A percentile compares a stretch with the other conserved stretches of the same genome.
Evolutionary conservation across 805 yeast genomes (phyloP).

Genomic region (Candida pseudofarinosa): DNA sequence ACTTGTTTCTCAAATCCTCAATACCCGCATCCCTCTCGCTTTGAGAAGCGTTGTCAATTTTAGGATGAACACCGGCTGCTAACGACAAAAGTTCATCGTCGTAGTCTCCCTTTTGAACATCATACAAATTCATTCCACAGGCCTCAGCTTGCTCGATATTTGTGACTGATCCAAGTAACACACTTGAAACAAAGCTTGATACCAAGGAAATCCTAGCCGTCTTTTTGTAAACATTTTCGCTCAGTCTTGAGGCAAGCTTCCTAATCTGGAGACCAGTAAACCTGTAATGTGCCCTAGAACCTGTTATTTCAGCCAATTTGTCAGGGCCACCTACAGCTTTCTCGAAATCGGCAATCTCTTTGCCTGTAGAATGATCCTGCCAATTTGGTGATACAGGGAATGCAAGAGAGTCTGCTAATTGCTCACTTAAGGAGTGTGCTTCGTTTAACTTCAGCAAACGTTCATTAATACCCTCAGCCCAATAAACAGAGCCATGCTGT

Average conservation of each 20-base stretch:
- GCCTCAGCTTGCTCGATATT: conserved; percentile 80
- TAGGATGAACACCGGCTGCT: conserved; percentile 49
- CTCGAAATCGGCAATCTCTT: conserved; percentile 63
- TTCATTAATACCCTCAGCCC: conserved; percentile 51
- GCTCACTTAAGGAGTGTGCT: conserved; percentile 38
- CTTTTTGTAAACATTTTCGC: conserved; percentile 47
- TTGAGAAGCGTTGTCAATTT: conserved; percentile 32
- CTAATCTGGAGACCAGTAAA: conserved; percentile 92
- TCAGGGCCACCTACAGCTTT: conserved; percentile 54
- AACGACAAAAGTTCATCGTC: conserved; percentile 52
- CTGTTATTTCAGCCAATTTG: conserved; percentile 63
- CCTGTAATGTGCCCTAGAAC: conserved; percentile 84
- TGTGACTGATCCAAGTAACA: conserved; percentile 61
- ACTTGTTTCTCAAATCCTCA: conserved; percentile 42
- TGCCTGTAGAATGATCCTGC: conserved; percentile 89
- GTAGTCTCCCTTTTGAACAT: conserved; percentile 54
- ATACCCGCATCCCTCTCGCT: conserved; percentile 24
- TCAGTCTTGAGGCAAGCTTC: conserved; percentile 54
- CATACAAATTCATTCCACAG: conserved; percentile 90
- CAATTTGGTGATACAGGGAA: conserved; percentile 77
- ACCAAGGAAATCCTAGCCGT: conserved; percentile 69
- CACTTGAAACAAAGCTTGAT: conserved; percentile 71
- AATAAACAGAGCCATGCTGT: conserved; percentile 88
- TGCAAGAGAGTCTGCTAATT: conserved; percentile 52
- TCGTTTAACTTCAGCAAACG: conserved; percentile 36